phyloP scores from a whole-genome alignment of 169 alveolate species.

The Theileria annulata region DNA sequence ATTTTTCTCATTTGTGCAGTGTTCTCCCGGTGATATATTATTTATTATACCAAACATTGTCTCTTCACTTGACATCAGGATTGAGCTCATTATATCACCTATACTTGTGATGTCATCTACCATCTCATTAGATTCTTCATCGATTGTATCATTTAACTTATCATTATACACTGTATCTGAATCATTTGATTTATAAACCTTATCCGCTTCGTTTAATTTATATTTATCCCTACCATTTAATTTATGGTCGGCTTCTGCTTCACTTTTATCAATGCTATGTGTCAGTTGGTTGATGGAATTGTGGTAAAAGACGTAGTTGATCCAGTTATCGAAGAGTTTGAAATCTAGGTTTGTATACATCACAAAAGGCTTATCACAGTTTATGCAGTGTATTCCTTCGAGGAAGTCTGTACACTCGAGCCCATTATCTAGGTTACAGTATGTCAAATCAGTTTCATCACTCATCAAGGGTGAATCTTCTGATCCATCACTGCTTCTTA shows the following conservation, averaged over 20 bases:
- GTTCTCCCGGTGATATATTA: conserved; percentile 41
- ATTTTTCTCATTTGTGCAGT: conserved; percentile 40
- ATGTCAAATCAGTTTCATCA: conserved; percentile 15
- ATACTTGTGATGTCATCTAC: neutral
- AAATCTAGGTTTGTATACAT: conserved; percentile 29
- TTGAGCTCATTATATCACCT: conserved; percentile 42
- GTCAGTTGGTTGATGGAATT: neutral
- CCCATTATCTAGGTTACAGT: neutral
- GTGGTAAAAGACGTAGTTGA: conserved; percentile 8
- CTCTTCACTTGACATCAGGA: conserved; percentile 46
- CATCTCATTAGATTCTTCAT: neutral
- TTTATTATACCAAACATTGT: conserved; percentile 21
- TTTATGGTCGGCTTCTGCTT: too few relatives aligned
- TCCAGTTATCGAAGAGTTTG: conserved; percentile 29
- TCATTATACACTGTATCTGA: too few relatives aligned
- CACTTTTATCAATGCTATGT: neutral
- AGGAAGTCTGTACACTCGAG: conserved; percentile 4
- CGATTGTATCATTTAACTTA: neutral
- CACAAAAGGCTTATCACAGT: conserved; percentile 29
- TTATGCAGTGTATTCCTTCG: conserved; percentile 24
- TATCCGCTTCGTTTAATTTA: neutral
- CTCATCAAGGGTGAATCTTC: conserved; percentile 10
- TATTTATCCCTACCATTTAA: neutral
- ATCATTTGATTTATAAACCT: too few relatives aligned
- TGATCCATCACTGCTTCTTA: neutral